Evolutionary conservation across 202 grass and related monocot species (phyloP).

Genomic region (Zoysia matrella): DNA sequence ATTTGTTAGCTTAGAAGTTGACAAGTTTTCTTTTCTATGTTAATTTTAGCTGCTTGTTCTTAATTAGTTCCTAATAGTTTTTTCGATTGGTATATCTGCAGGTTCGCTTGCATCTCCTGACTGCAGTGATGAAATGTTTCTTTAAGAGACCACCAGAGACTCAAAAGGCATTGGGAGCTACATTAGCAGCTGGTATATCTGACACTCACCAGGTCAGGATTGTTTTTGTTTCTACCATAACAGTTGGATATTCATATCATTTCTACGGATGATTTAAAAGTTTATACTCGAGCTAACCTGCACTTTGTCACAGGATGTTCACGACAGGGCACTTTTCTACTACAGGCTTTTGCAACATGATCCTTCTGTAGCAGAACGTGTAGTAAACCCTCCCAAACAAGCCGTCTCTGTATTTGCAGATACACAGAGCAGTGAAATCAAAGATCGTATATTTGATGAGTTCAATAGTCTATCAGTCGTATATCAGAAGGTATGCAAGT

Average conservation of each 20-base stretch:
- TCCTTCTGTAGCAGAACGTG: conserved; percentile 75
- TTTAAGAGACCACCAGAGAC: conserved; percentile 96
- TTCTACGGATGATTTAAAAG: conserved; percentile 29
- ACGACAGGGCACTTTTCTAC: conserved; percentile 90
- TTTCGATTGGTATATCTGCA: neutral
- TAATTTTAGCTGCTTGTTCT: too few species aligned
- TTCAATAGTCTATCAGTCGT: conserved; percentile 91
- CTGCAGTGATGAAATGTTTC: conserved; percentile 97
- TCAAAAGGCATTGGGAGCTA: conserved; percentile 87
- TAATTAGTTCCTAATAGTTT: too few species aligned
- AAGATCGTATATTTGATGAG: conserved; percentile 99
- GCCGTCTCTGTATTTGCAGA: conserved; percentile 99
- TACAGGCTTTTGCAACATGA: conserved; percentile 48
- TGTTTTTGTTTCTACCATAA: conserved; percentile 7
- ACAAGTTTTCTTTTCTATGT: neutral
- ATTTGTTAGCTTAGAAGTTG: neutral
- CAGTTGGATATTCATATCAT: conserved; percentile 1
- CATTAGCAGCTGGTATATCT: conserved; percentile 82
- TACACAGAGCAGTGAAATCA: conserved; percentile 94
- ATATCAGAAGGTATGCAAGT: conserved; percentile 86
- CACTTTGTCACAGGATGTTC: conserved; percentile 78
- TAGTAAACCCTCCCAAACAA: conserved; percentile 99
- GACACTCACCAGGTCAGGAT: conserved; percentile 81
- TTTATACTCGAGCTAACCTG: conserved; percentile 37
- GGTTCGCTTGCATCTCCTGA: conserved; percentile 80